phyloP scores from a whole-genome alignment of 2,329 filamentous ascomycete species.

The Pseudocercospora fijiensis region DNA sequence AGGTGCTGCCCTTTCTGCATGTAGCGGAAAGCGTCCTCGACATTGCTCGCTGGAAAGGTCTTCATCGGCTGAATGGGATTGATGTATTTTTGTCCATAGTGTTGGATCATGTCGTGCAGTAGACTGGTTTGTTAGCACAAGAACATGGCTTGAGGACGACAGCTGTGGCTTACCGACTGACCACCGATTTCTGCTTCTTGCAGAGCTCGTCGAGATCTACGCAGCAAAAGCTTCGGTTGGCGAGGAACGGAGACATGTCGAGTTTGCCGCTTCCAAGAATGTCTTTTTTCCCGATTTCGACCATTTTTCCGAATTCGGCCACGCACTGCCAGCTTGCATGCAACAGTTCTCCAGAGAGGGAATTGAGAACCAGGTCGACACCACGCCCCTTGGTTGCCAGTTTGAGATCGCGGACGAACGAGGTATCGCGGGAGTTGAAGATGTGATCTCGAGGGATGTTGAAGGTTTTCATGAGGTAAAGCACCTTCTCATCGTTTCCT shows the following conservation, averaged over 20 bases:
- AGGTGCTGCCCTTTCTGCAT: too few species aligned
- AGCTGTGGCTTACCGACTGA: too few species aligned
- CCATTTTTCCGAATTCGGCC: constrained; percentile 34
- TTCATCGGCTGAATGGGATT: too few species aligned
- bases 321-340: constrained; percentile 32
- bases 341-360: constrained; percentile 31
- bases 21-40: too few species aligned
- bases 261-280: constrained; percentile 18
- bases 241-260: constrained; percentile 21
- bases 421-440: constrained; percentile 31
- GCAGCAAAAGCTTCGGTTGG: constrained; percentile 17
- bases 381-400: constrained; percentile 35
- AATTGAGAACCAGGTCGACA: constrained; percentile 39
- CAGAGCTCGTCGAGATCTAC: constrained; percentile 24
- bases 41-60: too few species aligned
- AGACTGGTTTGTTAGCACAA: too few species aligned
- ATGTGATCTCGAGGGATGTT: constrained; percentile 33
- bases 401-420: too few species aligned
- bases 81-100: too few species aligned
- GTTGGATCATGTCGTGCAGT: too few species aligned
- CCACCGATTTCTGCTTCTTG: too few species aligned
- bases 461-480: constrained; percentile 25
- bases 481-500: constrained; percentile 26
- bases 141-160: too few species aligned
- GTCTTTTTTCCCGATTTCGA: constrained; percentile 32